Evolutionary conservation across 257 asterid genomes (phyloP), one percentile per base, ranked within the genome.

Genomic region (Anisodus acutangulus): DNA sequence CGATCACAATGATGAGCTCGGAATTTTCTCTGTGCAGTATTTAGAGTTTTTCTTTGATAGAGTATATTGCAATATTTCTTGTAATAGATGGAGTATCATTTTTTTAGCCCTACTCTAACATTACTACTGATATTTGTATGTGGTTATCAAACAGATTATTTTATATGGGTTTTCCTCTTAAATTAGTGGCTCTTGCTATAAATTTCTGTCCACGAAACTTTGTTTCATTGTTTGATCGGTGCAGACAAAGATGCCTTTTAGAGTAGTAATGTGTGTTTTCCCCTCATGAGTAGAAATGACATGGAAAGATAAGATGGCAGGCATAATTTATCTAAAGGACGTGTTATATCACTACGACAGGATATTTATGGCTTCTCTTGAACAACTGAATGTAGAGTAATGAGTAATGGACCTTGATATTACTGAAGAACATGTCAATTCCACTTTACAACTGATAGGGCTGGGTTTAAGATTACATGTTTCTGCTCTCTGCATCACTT

Each of bases 321-420:
- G 15, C 35, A 16, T 69, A 39, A 39, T 69, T 16, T 41, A 41
- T 69, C 54, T 16, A 39, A 69, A 26, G 13, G 15, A 39, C n/a
- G 16, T 45, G 58, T 45, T 22, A 9, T 71, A 43, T 71, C 57
- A 71, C 43, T 43, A 10, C 11, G 10, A 41, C 16, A 7, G 12
- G 51, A 15, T 51, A 68, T 37, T 68, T 15, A 37, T 68, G 78
- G 78, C 47, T 6, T 68, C 78, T 68, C 53, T 68, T 68, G 78
- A 16, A 68, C 12, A 68, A 39, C 13, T 68, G 78, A 37, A 43
- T 68, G 51, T 68, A 39, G 76, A 68, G 51, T 37, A 22, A 22
- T 22, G 26, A 22, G 26, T 31, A 68, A 39, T 37, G 53, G 26
- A 11, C 76, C 76, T 37, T 68, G 53, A 15, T 68, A 37, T 68